Base-by-base conservation (phyloP, 352 stramenopile species). In the Pythium guiyangense region DNA sequence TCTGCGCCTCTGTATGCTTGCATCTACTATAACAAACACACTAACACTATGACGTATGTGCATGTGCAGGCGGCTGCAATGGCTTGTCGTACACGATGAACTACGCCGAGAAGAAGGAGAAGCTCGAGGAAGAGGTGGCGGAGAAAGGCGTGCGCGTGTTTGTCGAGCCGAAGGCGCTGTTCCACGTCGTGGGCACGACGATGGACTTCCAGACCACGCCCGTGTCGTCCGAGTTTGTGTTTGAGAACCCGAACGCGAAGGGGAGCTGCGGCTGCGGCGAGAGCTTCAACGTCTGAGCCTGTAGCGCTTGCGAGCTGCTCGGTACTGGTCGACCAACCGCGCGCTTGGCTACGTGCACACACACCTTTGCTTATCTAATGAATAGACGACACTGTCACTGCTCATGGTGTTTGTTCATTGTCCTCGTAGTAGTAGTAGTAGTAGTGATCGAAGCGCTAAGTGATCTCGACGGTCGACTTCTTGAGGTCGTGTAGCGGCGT, bases 161-260 rank as follows among this genome's bases (percentile, higher is more conserved):
- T 62, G 92, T 99, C 44, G 97, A 99, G 64, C 96, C 97, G 8
- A 98, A 98, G 79, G 97, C 97, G 56, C 86, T 99, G 54, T 98
- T 99, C 65, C 97, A 98, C 79, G 90, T 99, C 27, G 96, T 99
- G 15, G 97, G 97, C 47, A 99, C 97, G 45, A 96, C 85, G 26
- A 99, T 99, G 97, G 97, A 99, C 73, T 99, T 94, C 71, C 86
- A 98, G 77, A 96, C 97, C 64, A 98, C 93, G 49, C 97, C 97
- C 52, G 84, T 99, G 52, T 94, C 88, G 27, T 93, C 94, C 42
- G 97, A 99, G 75, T 99, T 99, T 61, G 98, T 98, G 14, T 99
- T 99, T 72, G 94, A 98, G 45, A 99, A 99, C 80, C 97, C 97
- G n/a, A 99, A 99, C 76, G 96, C 94, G 18, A 99, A 99, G 77